Conservation (phyloP, 768 basidiomycete species). For the Suillus cothurnatus region DNA sequence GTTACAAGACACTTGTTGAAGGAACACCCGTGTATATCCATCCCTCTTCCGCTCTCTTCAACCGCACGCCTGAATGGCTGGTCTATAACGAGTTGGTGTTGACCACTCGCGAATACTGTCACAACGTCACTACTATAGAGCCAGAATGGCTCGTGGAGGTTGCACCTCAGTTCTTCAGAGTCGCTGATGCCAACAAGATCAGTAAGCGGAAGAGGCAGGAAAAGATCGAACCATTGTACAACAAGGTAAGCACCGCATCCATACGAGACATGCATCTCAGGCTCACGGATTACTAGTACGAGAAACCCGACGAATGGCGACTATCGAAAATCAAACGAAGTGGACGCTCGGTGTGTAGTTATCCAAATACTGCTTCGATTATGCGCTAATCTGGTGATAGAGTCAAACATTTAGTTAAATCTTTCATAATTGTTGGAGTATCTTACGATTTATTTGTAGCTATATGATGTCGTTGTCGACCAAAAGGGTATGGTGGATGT, state of each 20-base stretch:
- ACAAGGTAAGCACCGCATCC: constrained; percentile 55
- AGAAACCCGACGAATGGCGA: constrained; percentile 94
- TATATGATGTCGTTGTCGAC: constrained; percentile 2
- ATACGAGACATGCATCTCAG: background rate
- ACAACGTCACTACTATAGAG: constrained; percentile 93
- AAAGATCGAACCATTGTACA: constrained; percentile 95
- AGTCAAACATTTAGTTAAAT: constrained; percentile 88
- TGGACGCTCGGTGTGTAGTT: constrained; percentile 69
- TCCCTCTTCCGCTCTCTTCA: constrained; percentile 95
- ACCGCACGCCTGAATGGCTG: constrained; percentile 94
- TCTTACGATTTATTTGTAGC: constrained; percentile 6
- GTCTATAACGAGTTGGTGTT: constrained; percentile 95
- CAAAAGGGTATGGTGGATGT: too few species aligned
- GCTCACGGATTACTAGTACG: constrained; percentile 48
- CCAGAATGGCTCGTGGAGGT: constrained; percentile 99
- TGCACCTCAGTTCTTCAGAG: constrained; percentile 98
- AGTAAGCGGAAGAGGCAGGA: constrained; percentile 95
- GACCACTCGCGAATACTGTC: constrained; percentile 94
- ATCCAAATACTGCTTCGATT: background rate
- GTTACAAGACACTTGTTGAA: constrained; percentile 96
- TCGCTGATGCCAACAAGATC: constrained; percentile 97
- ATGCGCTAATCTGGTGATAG: constrained; percentile 34
- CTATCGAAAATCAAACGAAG: constrained; percentile 90
- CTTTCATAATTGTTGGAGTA: background rate
- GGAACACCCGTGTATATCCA: constrained; percentile 99